Percentiles rank a stretch among this genome's conserved stretches.
Conservation (phyloP, 1,139 yeast genomes). For the Geotrichum europaeum region DNA sequence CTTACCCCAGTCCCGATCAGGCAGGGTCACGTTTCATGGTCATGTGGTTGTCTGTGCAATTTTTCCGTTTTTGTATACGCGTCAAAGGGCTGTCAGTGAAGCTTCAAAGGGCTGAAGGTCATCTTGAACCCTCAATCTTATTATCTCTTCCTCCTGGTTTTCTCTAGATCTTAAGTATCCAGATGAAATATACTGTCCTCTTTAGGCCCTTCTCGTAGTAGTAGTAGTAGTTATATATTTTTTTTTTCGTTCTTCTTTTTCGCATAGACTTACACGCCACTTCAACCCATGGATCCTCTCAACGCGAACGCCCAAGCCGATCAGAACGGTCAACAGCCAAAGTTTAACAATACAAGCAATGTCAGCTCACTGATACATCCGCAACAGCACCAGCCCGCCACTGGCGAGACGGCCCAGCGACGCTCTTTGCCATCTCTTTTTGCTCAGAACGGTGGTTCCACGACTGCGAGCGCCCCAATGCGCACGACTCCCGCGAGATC, state of each 20-base stretch:
- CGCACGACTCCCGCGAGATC: not conserved
- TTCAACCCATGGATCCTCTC: not conserved
- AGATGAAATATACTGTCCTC: not conserved
- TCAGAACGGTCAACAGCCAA: not conserved
- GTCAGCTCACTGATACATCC: not conserved
- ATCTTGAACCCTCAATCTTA: not conserved
- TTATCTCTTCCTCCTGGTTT: not conserved
- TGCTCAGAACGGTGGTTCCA: not conserved
- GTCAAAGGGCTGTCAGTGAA: not conserved
- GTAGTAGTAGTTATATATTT: not conserved
- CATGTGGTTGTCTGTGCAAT: not conserved
- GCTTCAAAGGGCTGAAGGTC: not conserved
- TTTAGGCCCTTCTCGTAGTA: not conserved
- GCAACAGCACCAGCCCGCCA: not conserved
- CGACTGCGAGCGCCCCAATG: not conserved
- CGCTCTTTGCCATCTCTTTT: not conserved
- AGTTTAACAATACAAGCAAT: not conserved
- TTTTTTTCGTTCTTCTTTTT: not conserved
- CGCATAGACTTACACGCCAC: not conserved
- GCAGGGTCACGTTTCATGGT: not conserved
- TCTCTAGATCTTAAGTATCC: not conserved
- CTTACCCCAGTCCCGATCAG: not conserved
- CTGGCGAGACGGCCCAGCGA: not conserved
- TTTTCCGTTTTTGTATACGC: not conserved
- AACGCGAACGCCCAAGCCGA: not conserved